Base-by-base conservation (phyloP, 2,329 filamentous ascomycete genomes). In the Pseudophaeomoniella oleicola region DNA sequence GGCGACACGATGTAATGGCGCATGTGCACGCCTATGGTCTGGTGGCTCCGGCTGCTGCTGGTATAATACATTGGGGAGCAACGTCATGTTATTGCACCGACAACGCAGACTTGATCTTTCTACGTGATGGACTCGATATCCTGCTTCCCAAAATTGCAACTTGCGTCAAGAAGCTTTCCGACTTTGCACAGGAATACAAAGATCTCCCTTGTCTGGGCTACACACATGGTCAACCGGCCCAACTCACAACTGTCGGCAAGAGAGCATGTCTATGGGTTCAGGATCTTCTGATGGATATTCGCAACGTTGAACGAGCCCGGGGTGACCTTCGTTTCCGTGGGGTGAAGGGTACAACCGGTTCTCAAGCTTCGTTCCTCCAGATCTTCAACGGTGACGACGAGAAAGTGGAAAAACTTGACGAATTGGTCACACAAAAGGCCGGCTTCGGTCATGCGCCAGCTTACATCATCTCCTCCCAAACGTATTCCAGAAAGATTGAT, bases 401-500 rank as follows among this genome's bases (percentile, higher is more conserved):
- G 30, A 76, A 78, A 55, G 68, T 77, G 32, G 73, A 76, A 50
- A 59, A 64, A 43, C 62, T 81, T 14, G 72, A 81, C 49, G 65
- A 74, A 48, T 63, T 79, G 1, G 67, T 81, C 11, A 76, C 71
- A 35, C 51, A 75, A 52, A 79, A 79, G 54, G 71, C 75, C n/a
- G 75, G 75, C 15, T 81, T 81, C 53, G 35, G n/a, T 14, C 44
- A 19, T 35, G 55, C 57, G 32, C 65, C 65, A 19, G 66, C 67
- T 32, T 79, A 72, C 50, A 68, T 70, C 43, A 72, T 85, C 40
- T 80, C 77, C 5, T 75, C 74, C 14, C 81, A 87, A 52, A 82
- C 78, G 4, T 82, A 82, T 60, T 77, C 80, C 3, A 73, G 84
- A 43, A 90, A 90, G 61, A 78, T 94, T 37, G 86, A 94, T 53